Conservation (phyloP, 2,329 filamentous ascomycete genomes). For the Aspergillus ruber region DNA sequence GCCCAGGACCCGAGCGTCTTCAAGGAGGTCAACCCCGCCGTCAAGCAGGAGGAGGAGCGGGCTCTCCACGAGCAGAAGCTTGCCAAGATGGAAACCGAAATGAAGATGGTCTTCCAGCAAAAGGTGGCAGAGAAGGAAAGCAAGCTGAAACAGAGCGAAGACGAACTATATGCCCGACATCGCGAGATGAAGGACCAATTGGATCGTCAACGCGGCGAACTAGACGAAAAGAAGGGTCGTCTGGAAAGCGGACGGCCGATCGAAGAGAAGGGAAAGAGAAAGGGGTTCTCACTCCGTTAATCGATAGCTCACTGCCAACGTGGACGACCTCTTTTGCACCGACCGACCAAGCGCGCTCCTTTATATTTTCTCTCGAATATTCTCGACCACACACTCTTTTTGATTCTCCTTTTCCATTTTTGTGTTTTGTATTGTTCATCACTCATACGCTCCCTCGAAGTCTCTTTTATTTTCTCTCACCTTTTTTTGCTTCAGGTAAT, state of each 20-base stretch:
- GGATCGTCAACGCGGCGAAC: slow-evolving; percentile 85
- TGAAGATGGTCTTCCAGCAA: slow-evolving; percentile 99
- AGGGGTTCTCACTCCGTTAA: slow-evolving; percentile 98
- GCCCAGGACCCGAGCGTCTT: slow-evolving; percentile 98
- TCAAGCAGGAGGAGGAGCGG: slow-evolving; percentile 99
- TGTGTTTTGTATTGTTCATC: slow-evolving; percentile 19
- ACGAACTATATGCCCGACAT: slow-evolving; percentile 95
- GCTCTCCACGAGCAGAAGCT: slow-evolving; percentile 98
- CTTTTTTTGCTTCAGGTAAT: slow-evolving; percentile 24
- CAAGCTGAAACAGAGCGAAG: slow-evolving; percentile 98
- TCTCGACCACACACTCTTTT: slow-evolving; percentile 13
- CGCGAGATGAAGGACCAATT: slow-evolving; percentile 99
- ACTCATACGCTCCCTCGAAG: slow-evolving; percentile 25
- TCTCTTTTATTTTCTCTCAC: slow-evolving; percentile 14
- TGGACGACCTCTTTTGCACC: slow-evolving; percentile 17
- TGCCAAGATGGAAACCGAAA: slow-evolving; percentile 99
- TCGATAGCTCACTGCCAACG: neutral
- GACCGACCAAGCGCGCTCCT: slow-evolving; percentile 22
- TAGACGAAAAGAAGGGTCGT: slow-evolving; percentile 96
- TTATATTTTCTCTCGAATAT: slow-evolving; percentile 9
- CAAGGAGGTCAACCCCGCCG: slow-evolving; percentile 99
- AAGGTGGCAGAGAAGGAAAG: slow-evolving; percentile 99
- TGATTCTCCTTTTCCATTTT: slow-evolving; percentile 9
- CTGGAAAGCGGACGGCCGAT: slow-evolving; percentile 92
- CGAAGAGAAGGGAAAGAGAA: slow-evolving; percentile 97